Conservation (phyloP, 2,329 filamentous ascomycete species). For the Aureobasidium zeae region DNA sequence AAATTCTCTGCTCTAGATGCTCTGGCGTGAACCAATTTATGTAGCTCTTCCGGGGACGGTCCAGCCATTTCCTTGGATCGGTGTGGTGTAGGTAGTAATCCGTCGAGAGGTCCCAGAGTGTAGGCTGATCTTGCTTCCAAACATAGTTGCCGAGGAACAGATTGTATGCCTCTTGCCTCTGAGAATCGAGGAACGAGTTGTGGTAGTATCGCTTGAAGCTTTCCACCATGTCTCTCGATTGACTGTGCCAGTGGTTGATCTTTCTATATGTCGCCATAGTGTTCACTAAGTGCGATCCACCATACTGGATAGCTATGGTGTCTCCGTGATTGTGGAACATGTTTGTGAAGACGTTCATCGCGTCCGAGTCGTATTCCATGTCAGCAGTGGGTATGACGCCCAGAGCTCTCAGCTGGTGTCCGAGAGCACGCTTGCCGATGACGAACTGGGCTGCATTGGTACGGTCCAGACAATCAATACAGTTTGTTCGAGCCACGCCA, state of each 20-base stretch:
- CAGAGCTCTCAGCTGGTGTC: slow-evolving; percentile 82
- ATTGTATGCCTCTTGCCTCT: slow-evolving; percentile 96
- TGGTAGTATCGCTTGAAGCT: slow-evolving; percentile 99
- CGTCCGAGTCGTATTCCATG: slow-evolving; percentile 90
- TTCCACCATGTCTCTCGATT: slow-evolving; percentile 97
- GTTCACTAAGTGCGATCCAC: slow-evolving; percentile 93
- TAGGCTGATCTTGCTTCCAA: slow-evolving; percentile 74
- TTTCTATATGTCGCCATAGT: slow-evolving; percentile 99
- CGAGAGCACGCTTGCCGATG: slow-evolving; percentile 87
- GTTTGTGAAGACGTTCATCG: slow-evolving; percentile 89
- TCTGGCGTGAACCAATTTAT: slow-evolving; percentile 80
- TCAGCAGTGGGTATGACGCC: slow-evolving; percentile 72
- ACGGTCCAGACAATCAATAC: slow-evolving; percentile 92
- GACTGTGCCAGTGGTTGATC: slow-evolving; percentile 97
- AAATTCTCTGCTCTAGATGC: slow-evolving; percentile 54
- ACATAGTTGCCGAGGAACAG: slow-evolving; percentile 95
- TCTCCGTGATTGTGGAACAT: slow-evolving; percentile 97
- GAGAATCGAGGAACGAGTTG: slow-evolving; percentile 95
- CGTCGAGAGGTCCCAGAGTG: slow-evolving; percentile 92
- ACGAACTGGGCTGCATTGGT: slow-evolving; percentile 98
- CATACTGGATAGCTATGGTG: slow-evolving; percentile 95
- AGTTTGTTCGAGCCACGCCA: slow-evolving; percentile 89
- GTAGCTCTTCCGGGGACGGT: slow-evolving; percentile 58
- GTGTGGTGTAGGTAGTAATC: slow-evolving; percentile 95
- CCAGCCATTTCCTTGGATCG: slow-evolving; percentile 64